Conservation (phyloP, 2,329 filamentous ascomycete species). For the Orbilia oligospora region DNA sequence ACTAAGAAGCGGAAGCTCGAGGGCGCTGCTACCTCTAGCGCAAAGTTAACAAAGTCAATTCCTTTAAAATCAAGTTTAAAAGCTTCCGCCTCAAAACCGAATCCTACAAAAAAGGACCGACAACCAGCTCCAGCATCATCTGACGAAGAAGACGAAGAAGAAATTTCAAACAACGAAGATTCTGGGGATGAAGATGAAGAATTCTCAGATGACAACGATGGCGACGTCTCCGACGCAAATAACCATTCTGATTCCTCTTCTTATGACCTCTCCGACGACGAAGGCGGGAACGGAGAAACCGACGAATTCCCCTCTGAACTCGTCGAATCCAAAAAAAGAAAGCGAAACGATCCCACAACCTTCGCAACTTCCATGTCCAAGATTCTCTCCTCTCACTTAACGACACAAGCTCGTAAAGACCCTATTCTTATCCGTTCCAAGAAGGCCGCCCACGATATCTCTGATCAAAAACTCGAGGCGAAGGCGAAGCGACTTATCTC, state of each 20-base stretch:
- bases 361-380: constrained; percentile 95
- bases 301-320: constrained; percentile 65
- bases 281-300: constrained; percentile 68
- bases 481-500: constrained; percentile 84
- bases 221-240: constrained; percentile 67
- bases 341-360: constrained; percentile 86
- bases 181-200: constrained; percentile 33
- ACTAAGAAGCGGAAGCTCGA: constrained; percentile 56
- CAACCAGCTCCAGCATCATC: not conserved
- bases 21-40: constrained; percentile 33
- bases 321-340: constrained; percentile 73
- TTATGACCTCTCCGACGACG: constrained; percentile 66
- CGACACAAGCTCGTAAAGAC: constrained; percentile 83
- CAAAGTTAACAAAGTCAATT: constrained; percentile 49
- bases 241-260: constrained; percentile 64
- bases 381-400: constrained; percentile 90
- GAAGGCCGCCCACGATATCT: constrained; percentile 76
- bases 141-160: constrained; percentile 25
- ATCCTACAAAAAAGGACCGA: constrained; percentile 9
- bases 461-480: constrained; percentile 76
- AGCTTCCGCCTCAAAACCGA: constrained; percentile 29
- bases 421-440: constrained; percentile 89
- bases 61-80: constrained; percentile 49
- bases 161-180: constrained; percentile 25
- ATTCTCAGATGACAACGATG: constrained; percentile 57